A percentile compares a stretch with the other conserved stretches of the same genome.
Conservation (phyloP, 73 alveolate species). For the Halteria grandinella region DNA sequence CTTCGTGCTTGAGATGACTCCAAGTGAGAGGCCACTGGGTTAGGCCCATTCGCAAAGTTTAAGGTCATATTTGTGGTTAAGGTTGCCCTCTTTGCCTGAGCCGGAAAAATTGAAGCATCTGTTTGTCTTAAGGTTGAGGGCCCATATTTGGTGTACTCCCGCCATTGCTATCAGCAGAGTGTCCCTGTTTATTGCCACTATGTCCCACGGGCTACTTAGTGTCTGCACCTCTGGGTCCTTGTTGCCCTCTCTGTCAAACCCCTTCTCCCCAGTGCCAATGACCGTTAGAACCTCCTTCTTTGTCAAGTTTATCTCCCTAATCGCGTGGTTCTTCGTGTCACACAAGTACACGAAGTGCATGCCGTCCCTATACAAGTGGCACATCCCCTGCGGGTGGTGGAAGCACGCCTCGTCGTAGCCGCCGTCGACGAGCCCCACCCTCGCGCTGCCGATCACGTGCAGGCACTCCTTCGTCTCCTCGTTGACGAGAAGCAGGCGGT, state of each 20-base stretch:
- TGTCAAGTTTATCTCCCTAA: constrained; percentile 60
- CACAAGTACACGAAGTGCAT: constrained; percentile 59
- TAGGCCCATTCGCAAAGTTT: constrained; percentile 69
- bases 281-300: constrained; percentile 50
- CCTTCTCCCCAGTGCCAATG: constrained; percentile 63
- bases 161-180: constrained; percentile 66
- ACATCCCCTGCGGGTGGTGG: constrained; percentile 72
- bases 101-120: constrained; percentile 60
- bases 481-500: constrained; percentile 37
- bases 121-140: constrained; percentile 45
- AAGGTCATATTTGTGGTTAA: constrained; percentile 25
- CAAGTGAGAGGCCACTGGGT: constrained; percentile 66
- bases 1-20: constrained; percentile 44
- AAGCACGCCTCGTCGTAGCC: constrained; percentile 45
- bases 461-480: constrained; percentile 34
- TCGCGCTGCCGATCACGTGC: constrained; percentile 50
- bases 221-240: constrained; percentile 45
- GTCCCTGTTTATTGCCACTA: constrained; percentile 54
- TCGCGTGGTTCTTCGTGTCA: constrained; percentile 71
- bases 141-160: constrained; percentile 68
- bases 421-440: constrained; percentile 62
- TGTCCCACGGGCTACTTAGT: constrained; percentile 69
- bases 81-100: constrained; percentile 65
- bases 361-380: constrained; percentile 60
- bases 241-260: constrained; percentile 61